Conservation (phyloP, 1,284 basidiomycete species). For the Cerrena zonata region DNA sequence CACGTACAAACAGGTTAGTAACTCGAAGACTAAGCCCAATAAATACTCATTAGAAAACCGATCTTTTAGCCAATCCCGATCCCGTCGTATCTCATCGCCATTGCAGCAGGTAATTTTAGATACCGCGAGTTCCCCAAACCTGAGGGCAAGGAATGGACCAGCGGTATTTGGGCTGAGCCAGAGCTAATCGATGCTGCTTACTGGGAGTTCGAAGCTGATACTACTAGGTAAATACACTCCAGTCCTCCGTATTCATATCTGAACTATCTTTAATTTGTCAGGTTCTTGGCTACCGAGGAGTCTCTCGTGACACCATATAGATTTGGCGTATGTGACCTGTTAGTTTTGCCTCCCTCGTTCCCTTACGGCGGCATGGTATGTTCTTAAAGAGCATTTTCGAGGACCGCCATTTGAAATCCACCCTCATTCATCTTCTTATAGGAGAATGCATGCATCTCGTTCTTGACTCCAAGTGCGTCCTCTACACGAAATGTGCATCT, state of each 20-base stretch:
- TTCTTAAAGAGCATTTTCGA: no score
- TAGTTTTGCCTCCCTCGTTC: conserved; percentile 92
- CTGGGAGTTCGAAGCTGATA: conserved; percentile 87
- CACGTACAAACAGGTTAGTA: conserved; percentile 60
- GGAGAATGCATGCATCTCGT: conserved; percentile 82
- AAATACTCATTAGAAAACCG: neutral
- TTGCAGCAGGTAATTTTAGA: conserved; percentile 79
- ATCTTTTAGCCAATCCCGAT: conserved; percentile 67
- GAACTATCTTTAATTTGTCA: conserved; percentile 27
- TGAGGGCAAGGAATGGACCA: conserved; percentile 67
- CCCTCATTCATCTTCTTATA: no score
- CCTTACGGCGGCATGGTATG: conserved; percentile 91
- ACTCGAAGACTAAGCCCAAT: no score
- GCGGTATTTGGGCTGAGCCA: conserved; percentile 87
- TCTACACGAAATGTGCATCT: neutral
- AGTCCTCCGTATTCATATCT: neutral
- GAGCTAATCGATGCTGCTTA: conserved; percentile 73
- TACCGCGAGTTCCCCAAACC: conserved; percentile 62
- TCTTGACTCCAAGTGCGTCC: conserved; percentile 80
- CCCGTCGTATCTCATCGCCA: conserved; percentile 82
- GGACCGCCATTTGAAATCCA: no score
- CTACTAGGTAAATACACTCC: conserved; percentile 41
- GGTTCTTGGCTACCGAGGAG: conserved; percentile 77
- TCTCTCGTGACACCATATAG: conserved; percentile 68
- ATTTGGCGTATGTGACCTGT: conserved; percentile 86